Conservation (phyloP, 1,284 basidiomycete genomes). For the Malassezia slooffiae region DNA sequence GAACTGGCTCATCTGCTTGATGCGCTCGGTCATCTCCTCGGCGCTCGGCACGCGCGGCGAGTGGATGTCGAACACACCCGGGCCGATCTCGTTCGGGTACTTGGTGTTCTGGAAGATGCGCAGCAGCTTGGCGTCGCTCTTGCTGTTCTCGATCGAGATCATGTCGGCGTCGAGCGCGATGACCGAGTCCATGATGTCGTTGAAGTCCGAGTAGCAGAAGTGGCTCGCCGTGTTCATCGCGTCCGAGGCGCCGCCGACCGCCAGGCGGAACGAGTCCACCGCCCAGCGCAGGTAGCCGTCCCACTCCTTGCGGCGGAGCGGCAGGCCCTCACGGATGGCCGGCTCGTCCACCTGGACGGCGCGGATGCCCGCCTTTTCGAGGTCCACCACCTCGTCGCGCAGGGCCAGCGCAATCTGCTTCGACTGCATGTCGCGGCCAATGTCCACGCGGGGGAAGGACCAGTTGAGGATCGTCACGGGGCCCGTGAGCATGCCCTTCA, state of each 20-base stretch:
- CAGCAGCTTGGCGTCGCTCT: constrained; percentile 61
- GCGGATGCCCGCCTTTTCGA: constrained; percentile 91
- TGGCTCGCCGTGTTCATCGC: constrained; percentile 44
- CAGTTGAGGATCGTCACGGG: constrained; percentile 78
- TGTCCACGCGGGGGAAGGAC: constrained; percentile 99
- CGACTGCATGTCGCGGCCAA: constrained; percentile 90
- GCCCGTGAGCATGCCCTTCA: constrained; percentile 98
- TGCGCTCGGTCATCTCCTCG: constrained; percentile 88
- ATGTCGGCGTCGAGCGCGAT: constrained; percentile 96
- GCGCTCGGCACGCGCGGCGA: constrained; percentile 81
- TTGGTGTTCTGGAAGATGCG: constrained; percentile 88
- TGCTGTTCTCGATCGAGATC: constrained; percentile 86
- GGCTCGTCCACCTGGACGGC: constrained; percentile 99
- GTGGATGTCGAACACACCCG: constrained; percentile 89
- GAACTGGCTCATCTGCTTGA: constrained; percentile 59
- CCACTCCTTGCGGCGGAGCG: constrained; percentile 43
- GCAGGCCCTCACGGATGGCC: constrained; percentile 86
- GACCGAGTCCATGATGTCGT: constrained; percentile 95
- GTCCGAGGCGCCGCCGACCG: constrained; percentile 39
- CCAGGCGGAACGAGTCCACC: constrained; percentile 45
- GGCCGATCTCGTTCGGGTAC: constrained; percentile 96
- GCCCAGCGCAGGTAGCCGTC: constrained; percentile 44
- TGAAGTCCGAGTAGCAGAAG: constrained; percentile 57
- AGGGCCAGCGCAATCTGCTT: constrained; percentile 97
- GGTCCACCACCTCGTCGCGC: constrained; percentile 94